These are phyloP conservation scores for Trypanosoma lewisi DNA, from an alignment of 208 protist species.

Conservation along the genomic window DNA sequence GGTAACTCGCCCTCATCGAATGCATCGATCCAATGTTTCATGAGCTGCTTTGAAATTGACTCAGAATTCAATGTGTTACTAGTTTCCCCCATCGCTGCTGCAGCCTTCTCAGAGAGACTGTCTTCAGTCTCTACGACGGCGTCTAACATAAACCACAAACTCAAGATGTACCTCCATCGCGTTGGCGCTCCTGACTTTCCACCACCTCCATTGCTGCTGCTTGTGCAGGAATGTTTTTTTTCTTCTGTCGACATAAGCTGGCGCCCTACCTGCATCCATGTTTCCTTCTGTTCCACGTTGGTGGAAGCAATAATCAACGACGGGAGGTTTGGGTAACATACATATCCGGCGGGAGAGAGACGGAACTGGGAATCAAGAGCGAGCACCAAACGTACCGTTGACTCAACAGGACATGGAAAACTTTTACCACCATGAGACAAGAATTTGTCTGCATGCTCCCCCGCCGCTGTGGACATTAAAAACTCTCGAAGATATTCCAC, in stretches of 20 bases:
- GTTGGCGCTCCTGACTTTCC: background rate
- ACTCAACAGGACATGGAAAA: slow-evolving; percentile 16
- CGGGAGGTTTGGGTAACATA: slow-evolving; percentile 62
- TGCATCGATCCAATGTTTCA: slow-evolving; percentile 13
- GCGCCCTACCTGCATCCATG: slow-evolving; percentile 8
- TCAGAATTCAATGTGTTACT: too few relatives aligned
- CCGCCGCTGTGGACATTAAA: slow-evolving; percentile 1
- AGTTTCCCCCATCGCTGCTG: background rate
- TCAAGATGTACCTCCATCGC: slow-evolving; percentile 22
- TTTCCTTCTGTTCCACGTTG: slow-evolving; percentile 13
- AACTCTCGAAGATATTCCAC: background rate
- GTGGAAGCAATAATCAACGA: slow-evolving; percentile 42
- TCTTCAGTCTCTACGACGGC: slow-evolving; percentile 12
- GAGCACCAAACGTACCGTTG: slow-evolving; percentile 44
- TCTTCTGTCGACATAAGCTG: slow-evolving; percentile 7
- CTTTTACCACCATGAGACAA: background rate
- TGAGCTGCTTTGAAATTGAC: slow-evolving; percentile 12
- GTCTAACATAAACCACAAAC: slow-evolving; percentile 28
- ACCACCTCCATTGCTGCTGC: background rate
- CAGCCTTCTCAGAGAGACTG: background rate
- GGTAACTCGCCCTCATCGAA: slow-evolving; percentile 16
- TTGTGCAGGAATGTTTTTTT: background rate
- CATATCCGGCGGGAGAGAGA: slow-evolving; percentile 35
- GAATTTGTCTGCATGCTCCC: background rate
- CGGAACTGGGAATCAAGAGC: slow-evolving; percentile 60